Base-by-base conservation (phyloP, 108 stramenopile genomes). In the Conticribra weissflogii region DNA sequence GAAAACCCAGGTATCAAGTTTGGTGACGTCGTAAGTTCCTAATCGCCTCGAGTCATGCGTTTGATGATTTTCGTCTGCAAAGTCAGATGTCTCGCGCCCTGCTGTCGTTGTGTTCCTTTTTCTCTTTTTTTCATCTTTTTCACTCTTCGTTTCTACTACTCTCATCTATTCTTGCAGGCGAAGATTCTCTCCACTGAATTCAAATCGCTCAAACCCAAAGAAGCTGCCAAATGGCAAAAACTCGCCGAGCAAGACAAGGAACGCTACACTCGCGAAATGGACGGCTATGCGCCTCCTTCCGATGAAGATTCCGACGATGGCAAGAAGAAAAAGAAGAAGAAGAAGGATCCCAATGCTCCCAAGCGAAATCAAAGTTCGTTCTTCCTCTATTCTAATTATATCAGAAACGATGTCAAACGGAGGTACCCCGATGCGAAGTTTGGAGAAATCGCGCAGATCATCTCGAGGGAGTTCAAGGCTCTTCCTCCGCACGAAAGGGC, bases 331-430 rank as follows among this genome's bases (percentile, higher is more conserved):
- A 88, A 86, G 79, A 75, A 79, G 66, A 79, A 74, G 63, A 78
- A 78, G 74, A 80, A 81, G 71, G 87, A 92, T 54, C 91, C 91
- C 49, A 89, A 89, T 58, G 91, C 91, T 5, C 85, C 85, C 47
- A 86, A 86, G 79, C 77, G 87, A 16, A 89, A 93, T 66, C 84
- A 85, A 86, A 74, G 71, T 59, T 82, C 86, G 9, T 93, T 86
- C 85, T 91, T 94, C 54, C 71, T 94, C 53, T 94, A 81, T 81
- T 90, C 89, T 24, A 77, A 88, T 32, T 59, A 78, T 12, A 72
- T 73, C 36, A 84, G 92, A 34, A 81, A 85, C 23, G 64, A 67
- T n/a, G 81, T 91, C 57, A 88, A 87, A 75, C 79, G 80, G 45
- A 84, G 81, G 19, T 85, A 94, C 47, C 92, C 92, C 9, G 87